Evolutionary conservation across 2,329 filamentous ascomycete species (phyloP).

Genomic region (Claviceps maximensis): DNA sequence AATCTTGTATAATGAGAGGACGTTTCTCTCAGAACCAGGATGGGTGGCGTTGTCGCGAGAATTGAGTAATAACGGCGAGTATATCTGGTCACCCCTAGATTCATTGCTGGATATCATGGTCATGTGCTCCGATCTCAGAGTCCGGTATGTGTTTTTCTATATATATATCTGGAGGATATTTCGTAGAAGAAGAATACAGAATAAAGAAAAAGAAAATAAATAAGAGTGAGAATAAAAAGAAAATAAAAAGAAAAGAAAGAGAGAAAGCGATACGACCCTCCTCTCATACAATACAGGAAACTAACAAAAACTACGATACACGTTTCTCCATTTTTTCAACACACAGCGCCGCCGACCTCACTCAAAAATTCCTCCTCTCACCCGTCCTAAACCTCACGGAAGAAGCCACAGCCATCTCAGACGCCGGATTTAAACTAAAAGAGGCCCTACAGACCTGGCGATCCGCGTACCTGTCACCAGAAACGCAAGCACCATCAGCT

Average conservation of each 20-base stretch:
- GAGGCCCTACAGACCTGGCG: constrained; percentile 9
- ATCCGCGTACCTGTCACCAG: constrained; percentile 4
- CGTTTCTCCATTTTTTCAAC: too few species aligned
- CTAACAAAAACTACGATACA: too few species aligned
- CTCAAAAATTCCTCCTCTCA: not conserved
- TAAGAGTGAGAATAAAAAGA: too few species aligned
- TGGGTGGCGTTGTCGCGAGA: constrained; percentile 11
- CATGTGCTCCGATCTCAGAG: constrained; percentile 17
- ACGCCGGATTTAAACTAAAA: constrained; percentile 1
- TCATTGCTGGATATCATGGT: constrained; percentile 19
- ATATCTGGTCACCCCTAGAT: constrained; percentile 8
- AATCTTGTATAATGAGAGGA: constrained; percentile 16
- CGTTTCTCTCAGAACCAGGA: constrained; percentile 9
- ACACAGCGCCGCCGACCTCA: not conserved
- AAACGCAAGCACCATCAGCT: not conserved
- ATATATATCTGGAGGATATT: too few species aligned
- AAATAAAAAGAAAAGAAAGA: not conserved
- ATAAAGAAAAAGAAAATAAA: too few species aligned
- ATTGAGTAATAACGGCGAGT: not conserved
- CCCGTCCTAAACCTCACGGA: not conserved
- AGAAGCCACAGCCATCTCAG: constrained; percentile 3
- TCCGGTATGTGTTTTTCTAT: constrained; percentile 12
- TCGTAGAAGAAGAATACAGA: too few species aligned
- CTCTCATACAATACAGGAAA: too few species aligned
- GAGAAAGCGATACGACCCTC: too few species aligned